A percentile compares a stretch with the other conserved stretches of the same genome.
These are phyloP conservation scores for Tetrapisispora pingtungensis DNA, from an alignment of 805 yeast species.

Conservation along the genomic window DNA sequence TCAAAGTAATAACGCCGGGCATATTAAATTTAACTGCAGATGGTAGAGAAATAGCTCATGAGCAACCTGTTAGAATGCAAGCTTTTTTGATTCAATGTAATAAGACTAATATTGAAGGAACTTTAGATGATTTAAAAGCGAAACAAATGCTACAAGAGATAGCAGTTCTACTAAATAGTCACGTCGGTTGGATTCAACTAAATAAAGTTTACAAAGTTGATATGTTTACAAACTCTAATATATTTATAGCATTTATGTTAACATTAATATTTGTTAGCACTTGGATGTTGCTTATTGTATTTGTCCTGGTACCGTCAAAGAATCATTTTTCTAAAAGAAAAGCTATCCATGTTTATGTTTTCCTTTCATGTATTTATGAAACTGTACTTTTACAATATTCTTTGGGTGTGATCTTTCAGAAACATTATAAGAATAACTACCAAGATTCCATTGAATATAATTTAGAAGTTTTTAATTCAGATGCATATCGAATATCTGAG, in stretches of 20 bases:
- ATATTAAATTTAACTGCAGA: neutral
- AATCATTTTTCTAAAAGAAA: slow-evolving; percentile 42
- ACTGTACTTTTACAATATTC: slow-evolving; percentile 42
- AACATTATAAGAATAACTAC: slow-evolving; percentile 43
- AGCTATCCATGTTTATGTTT: slow-evolving; percentile 47
- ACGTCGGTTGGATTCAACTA: neutral
- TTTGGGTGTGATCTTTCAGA: slow-evolving; percentile 34
- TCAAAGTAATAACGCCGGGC: neutral
- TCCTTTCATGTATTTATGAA: slow-evolving; percentile 43
- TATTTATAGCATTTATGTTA: slow-evolving; percentile 40
- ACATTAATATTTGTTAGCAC: slow-evolving; percentile 48
- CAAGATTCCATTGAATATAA: slow-evolving; percentile 40
- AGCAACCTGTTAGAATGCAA: neutral
- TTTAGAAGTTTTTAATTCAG: slow-evolving; percentile 9
- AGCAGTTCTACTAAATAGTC: neutral
- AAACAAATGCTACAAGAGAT: neutral
- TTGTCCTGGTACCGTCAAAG: slow-evolving; percentile 39
- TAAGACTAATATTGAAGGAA: neutral
- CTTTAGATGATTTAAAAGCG: no score
- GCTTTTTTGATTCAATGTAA: neutral
- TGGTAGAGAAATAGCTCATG: neutral
- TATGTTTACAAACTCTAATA: slow-evolving; percentile 30
- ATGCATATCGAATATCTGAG: slow-evolving; percentile 10
- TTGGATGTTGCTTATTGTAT: slow-evolving; percentile 60
- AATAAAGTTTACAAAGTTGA: neutral